Conservation (phyloP, 2,329 filamentous ascomycete genomes). For the Clonostachys rhizophaga region DNA sequence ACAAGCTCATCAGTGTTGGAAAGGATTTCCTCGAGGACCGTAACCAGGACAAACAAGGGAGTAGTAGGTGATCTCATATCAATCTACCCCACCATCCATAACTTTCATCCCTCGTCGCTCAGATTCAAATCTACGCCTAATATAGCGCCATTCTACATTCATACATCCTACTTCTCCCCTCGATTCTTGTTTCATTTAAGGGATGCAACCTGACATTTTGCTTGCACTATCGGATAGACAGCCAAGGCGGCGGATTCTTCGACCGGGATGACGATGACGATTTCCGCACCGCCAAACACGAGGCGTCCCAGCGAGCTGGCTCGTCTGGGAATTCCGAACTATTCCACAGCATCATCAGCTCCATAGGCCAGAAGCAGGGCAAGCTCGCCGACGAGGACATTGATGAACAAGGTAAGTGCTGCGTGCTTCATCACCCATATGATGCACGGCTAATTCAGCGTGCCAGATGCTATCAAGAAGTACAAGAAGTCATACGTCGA, state of each 20-base stretch:
- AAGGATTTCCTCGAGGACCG: slow-evolving; percentile 27
- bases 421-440: neutral
- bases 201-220: neutral
- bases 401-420: slow-evolving; percentile 39
- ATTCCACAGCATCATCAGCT: slow-evolving; percentile 42
- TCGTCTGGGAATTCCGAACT: slow-evolving; percentile 39
- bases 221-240: slow-evolving; percentile 9
- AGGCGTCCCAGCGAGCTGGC: slow-evolving; percentile 41
- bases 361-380: slow-evolving; percentile 43
- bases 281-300: slow-evolving; percentile 38
- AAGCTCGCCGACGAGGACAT: slow-evolving; percentile 40
- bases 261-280: slow-evolving; percentile 41
- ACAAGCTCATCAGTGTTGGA: slow-evolving; percentile 28
- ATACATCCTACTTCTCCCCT: neutral
- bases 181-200: neutral
- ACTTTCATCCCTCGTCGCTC: neutral
- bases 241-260: slow-evolving; percentile 23
- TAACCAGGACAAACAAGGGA: slow-evolving; percentile 15
- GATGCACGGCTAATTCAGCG: too few relatives aligned
- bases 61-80: slow-evolving; percentile 8
- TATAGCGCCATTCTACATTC: too few relatives aligned
- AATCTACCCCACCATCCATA: neutral
- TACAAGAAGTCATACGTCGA: slow-evolving; percentile 71
- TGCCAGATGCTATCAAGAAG: slow-evolving; percentile 60
- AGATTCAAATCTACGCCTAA: neutral